A percentile compares a stretch with the other conserved stretches of the same genome.
These are phyloP conservation scores for Iris macrosiphon DNA, from an alignment of 106 monocot genomes.

Conservation along the genomic window DNA sequence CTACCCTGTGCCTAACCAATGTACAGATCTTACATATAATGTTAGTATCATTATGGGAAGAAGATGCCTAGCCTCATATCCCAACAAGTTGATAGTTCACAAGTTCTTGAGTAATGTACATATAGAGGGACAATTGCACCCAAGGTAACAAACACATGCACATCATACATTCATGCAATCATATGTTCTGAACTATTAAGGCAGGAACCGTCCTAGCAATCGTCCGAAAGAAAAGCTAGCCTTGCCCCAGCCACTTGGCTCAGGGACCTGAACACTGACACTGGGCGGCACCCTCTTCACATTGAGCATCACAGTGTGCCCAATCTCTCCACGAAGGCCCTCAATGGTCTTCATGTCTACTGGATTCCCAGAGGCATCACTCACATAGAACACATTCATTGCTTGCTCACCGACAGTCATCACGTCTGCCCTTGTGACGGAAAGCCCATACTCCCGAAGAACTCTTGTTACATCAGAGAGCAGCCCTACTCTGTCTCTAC, in stretches of 20 bases:
- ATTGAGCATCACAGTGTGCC: constrained; percentile 75
- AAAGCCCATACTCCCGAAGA: constrained; percentile 63
- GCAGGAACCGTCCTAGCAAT: constrained; percentile 52
- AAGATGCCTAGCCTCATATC: too few relatives aligned
- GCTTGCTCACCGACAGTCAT: constrained; percentile 61
- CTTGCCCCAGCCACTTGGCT: constrained; percentile 40
- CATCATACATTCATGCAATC: too few relatives aligned
- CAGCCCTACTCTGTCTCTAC: constrained; percentile 62
- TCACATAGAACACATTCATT: constrained; percentile 71
- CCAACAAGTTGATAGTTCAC: too few relatives aligned
- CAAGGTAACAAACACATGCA: too few relatives aligned
- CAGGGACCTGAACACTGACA: constrained; percentile 15
- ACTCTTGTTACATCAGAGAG: constrained; percentile 79
- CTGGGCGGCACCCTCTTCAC: constrained; percentile 46
- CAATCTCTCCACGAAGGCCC: constrained; percentile 57
- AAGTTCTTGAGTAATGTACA: too few relatives aligned
- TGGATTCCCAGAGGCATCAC: constrained; percentile 64
- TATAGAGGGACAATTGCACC: too few relatives aligned
- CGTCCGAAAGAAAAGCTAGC: constrained; percentile 63
- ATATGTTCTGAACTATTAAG: constrained; percentile 1
- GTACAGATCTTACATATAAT: too few relatives aligned
- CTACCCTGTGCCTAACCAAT: too few relatives aligned
- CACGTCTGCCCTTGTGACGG: constrained; percentile 64
- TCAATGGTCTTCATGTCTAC: constrained; percentile 66
- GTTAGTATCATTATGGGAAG: too few relatives aligned